Base-by-base conservation (phyloP, 208 protist genomes). In the Trypanosoma boissoni region DNA sequence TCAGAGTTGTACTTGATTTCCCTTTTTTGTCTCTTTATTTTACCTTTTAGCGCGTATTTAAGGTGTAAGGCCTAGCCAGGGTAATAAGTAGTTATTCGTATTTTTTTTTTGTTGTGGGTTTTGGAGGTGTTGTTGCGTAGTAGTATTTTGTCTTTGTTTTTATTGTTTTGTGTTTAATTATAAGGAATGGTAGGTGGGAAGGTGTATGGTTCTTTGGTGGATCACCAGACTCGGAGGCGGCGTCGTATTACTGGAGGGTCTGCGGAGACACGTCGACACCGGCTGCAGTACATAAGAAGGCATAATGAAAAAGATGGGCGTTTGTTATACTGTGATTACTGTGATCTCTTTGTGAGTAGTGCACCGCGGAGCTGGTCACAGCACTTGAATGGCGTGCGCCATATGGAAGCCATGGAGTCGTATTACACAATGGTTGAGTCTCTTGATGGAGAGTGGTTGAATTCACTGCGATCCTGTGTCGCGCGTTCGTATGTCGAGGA, bases 241-340 rank as follows among this genome's bases (percentile, higher is more conserved):
- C 71, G 76, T 18, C 61, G 59, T 26, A 32, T 86, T 21, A 62
- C 77, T 5, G 53, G 55, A 36, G 89, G 80, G 64, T 79, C 79
- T 0, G 72, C 78, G 0, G 74, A 82, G 64, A 80, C 86, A 57
- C 83, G 80, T n/a, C 76, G 74, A 14, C 64, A 61, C 12, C 50
- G 75, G 3, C 58, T 81, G 18, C 81, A 84, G 57, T 94, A 90
- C 57, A 44, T 65, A 20, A 80, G 87, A 8, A 74, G 87, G 1
- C 87, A 94, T 65, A 94, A 92, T 61, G 88, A 94, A 43, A 74
- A 78, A 24, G 83, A 94, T 52, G 84, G 72, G 10, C 69, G 68
- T 2, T 64, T 94, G 16, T 75, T 73, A 51, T 94, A 92, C 70
- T 94, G 88, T 60, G 84, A 91, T 59, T 92, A 92, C 74, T 94